A percentile compares a stretch with the other conserved stretches of the same genome.
Conservation (phyloP, 345 rosid genomes). For the Stellera chamaejasme region DNA sequence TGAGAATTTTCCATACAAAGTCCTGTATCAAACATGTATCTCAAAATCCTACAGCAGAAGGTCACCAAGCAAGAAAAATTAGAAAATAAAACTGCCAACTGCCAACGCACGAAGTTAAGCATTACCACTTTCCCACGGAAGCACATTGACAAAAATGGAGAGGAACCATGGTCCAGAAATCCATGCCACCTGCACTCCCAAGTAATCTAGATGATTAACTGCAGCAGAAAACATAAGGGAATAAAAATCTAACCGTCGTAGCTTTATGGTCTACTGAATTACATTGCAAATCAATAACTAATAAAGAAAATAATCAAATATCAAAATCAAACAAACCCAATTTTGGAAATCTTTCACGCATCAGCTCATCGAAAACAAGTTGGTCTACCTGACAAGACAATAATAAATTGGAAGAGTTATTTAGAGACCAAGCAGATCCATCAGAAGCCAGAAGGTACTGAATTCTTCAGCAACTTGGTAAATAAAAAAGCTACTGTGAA, state of each 20-base stretch:
- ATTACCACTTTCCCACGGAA: constrained; percentile 95
- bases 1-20: neutral
- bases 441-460: too few species aligned
- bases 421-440: neutral
- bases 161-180: constrained; percentile 93
- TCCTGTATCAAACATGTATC: neutral
- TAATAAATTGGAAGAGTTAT: neutral
- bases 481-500: neutral
- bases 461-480: constrained; percentile 9
- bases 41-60: too few species aligned
- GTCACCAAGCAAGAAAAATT: too few species aligned
- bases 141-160: constrained; percentile 77
- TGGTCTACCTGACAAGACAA: constrained; percentile 67
- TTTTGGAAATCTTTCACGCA: constrained; percentile 83
- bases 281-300: constrained; percentile 2
- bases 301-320: neutral
- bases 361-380: constrained; percentile 80
- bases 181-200: constrained; percentile 99
- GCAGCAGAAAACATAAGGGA: constrained; percentile 52
- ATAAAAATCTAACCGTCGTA: constrained; percentile 28
- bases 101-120: neutral
- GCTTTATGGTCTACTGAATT: constrained; percentile 15
- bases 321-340: constrained; percentile 54
- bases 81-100: too few species aligned
- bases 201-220: constrained; percentile 98